Evolutionary conservation across 768 basidiomycete genomes (phyloP).

Genomic region (Thelephora ganbajun): DNA sequence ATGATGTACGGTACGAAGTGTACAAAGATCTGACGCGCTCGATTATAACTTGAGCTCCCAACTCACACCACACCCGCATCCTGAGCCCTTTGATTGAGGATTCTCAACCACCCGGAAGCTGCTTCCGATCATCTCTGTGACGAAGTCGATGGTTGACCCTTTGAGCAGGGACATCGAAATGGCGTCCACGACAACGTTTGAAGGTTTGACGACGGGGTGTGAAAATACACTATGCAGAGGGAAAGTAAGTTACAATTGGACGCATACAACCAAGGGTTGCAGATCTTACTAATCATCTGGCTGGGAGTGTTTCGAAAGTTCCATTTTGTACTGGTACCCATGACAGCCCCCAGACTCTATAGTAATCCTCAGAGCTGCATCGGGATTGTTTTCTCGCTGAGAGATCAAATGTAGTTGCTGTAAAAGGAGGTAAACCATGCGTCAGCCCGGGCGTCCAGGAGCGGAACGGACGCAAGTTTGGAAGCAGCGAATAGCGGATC

Average conservation of each 20-base stretch:
- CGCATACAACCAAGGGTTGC: background rate
- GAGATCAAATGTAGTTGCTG: constrained; percentile 74
- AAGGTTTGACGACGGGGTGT: constrained; percentile 57
- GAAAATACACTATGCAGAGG: constrained; percentile 40
- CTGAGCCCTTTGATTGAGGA: constrained; percentile 70
- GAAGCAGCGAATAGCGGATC: background rate
- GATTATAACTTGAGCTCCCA: constrained; percentile 64
- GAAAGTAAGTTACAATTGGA: background rate
- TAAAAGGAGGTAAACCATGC: background rate
- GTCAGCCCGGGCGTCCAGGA: background rate
- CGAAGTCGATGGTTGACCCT: constrained; percentile 81
- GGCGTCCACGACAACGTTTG: constrained; percentile 74
- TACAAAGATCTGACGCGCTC: background rate
- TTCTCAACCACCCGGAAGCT: constrained; percentile 76
- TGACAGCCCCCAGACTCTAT: constrained; percentile 96
- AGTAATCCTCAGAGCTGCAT: constrained; percentile 62
- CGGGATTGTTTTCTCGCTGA: constrained; percentile 41
- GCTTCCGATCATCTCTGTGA: constrained; percentile 90
- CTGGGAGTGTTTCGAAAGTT: constrained; percentile 45
- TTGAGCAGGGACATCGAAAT: constrained; percentile 76
- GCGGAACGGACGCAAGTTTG: background rate
- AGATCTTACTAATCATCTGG: constrained; percentile 76
- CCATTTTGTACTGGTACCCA: constrained; percentile 93
- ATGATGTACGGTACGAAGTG: no score
- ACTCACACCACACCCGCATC: constrained; percentile 92